Evolutionary conservation across 768 basidiomycete genomes (phyloP).

Genomic region (Boletales sp.): DNA sequence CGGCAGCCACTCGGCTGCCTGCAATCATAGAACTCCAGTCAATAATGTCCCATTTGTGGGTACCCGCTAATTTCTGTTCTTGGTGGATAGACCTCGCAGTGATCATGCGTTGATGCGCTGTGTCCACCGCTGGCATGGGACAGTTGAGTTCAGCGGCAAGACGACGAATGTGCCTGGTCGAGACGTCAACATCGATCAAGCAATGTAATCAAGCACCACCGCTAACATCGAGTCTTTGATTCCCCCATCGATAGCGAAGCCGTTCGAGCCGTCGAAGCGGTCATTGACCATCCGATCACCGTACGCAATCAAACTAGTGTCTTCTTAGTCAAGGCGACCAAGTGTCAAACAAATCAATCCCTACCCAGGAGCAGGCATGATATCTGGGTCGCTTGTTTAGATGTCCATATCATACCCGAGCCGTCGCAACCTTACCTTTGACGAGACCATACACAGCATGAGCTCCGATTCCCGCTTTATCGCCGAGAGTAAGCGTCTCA

Average conservation of each 20-base stretch:
- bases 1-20: slow-evolving; percentile 72
- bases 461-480: slow-evolving; percentile 76
- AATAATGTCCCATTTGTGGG: slow-evolving; percentile 51
- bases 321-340: slow-evolving; percentile 1
- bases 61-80: slow-evolving; percentile 40
- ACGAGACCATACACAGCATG: slow-evolving; percentile 53
- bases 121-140: slow-evolving; percentile 69
- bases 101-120: slow-evolving; percentile 74
- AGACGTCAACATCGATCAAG: slow-evolving; percentile 5
- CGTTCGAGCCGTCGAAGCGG: slow-evolving; percentile 67
- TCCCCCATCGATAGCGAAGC: slow-evolving; percentile 83
- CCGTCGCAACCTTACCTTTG: slow-evolving; percentile 43
- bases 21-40: slow-evolving; percentile 86
- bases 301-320: slow-evolving; percentile 48
- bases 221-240: slow-evolving; percentile 75
- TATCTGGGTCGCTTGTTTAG: slow-evolving; percentile 39
- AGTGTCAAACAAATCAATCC: slow-evolving; percentile 7
- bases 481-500: slow-evolving; percentile 80
- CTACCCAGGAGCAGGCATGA: slow-evolving; percentile 64
- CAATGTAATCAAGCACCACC: neutral
- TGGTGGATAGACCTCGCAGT: slow-evolving; percentile 73
- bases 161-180: slow-evolving; percentile 58
- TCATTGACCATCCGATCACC: slow-evolving; percentile 69
- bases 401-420: neutral
- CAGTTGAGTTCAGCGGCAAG: slow-evolving; percentile 62